A percentile compares a stretch with the other conserved stretches of the same genome.
phyloP scores from a whole-genome alignment of 192 early-diverging fungal species.

The Diversispora eburnea region DNA sequence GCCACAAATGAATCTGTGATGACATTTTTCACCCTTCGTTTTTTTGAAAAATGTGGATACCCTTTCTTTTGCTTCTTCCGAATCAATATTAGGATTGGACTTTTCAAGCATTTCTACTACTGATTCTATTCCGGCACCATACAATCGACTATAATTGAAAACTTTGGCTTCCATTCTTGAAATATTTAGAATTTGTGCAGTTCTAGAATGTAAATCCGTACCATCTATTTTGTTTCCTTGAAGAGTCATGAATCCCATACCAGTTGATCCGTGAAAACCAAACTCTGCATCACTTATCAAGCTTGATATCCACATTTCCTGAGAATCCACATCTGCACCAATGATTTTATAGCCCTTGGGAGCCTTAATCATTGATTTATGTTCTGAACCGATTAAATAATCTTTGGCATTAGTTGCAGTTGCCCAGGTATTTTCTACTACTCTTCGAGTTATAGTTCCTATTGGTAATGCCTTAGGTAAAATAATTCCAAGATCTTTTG shows the following conservation, averaged over 20 bases:
- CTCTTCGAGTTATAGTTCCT: conserved; percentile 92
- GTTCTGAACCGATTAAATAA: conserved; percentile 87
- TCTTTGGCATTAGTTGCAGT: conserved; percentile 89
- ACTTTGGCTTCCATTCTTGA: conserved; percentile 84
- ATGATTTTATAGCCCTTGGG: conserved; percentile 82
- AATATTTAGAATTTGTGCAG: conserved; percentile 83
- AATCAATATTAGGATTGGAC: conserved; percentile 65
- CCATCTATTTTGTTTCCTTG: conserved; percentile 86
- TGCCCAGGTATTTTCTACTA: conserved; percentile 90
- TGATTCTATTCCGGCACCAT: conserved; percentile 86
- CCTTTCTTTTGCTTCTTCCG: conserved; percentile 57
- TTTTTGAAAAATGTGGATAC: conserved; percentile 68
- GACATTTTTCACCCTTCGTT: conserved; percentile 75
- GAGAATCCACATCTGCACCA: conserved; percentile 94
- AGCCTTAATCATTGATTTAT: conserved; percentile 82
- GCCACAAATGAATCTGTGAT: conserved; percentile 4
- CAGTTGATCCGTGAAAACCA: conserved; percentile 84
- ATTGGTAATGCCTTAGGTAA: conserved; percentile 86
- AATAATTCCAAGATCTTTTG: conserved; percentile 64
- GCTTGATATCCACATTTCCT: conserved; percentile 98
- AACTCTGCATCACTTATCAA: conserved; percentile 95
- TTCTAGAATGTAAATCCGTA: conserved; percentile 92
- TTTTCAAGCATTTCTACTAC: conserved; percentile 75
- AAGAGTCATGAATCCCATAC: conserved; percentile 96
- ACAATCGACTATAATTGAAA: conserved; percentile 95